Conservation (phyloP, 257 asterid species). For the Cordia subcordata region DNA sequence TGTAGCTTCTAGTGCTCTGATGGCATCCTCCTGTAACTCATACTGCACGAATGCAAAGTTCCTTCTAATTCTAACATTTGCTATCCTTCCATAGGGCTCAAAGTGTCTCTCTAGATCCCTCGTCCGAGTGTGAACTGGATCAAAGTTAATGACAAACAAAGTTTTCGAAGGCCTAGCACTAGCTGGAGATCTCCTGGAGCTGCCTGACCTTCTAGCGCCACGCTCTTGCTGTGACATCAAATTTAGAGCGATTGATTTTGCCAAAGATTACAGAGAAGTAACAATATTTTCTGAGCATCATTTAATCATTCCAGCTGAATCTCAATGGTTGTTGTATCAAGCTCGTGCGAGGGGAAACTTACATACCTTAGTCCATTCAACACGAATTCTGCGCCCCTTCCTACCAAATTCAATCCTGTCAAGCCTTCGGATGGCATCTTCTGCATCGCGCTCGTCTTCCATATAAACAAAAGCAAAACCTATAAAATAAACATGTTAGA, state of each 20-base stretch:
- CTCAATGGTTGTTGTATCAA: not conserved
- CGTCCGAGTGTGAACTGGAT: constrained; percentile 73
- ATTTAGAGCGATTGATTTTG: constrained; percentile 10
- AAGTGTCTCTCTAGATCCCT: constrained; percentile 81
- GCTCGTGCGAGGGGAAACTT: not conserved
- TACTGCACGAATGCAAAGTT: constrained; percentile 83
- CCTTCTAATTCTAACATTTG: constrained; percentile 79
- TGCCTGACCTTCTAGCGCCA: constrained; percentile 68
- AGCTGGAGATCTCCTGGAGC: constrained; percentile 58
- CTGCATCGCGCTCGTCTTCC: constrained; percentile 97
- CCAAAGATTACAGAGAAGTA: not conserved
- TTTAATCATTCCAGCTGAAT: not conserved
- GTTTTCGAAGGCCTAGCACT: constrained; percentile 77
- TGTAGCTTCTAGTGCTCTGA: constrained; percentile 68
- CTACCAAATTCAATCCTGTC: constrained; percentile 87
- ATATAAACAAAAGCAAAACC: constrained; percentile 92
- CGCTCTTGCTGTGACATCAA: constrained; percentile 75
- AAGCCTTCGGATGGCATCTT: constrained; percentile 83
- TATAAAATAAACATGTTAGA: constrained; percentile 30
- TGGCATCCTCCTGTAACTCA: constrained; percentile 81
- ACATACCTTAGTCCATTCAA: constrained; percentile 90
- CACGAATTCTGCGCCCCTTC: constrained; percentile 77
- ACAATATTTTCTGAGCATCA: too few species aligned
- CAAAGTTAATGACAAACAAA: constrained; percentile 80
- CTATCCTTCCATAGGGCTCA: constrained; percentile 68